Conservation (phyloP, 2,329 filamentous ascomycete species). For the Alternaria ventricosa region DNA sequence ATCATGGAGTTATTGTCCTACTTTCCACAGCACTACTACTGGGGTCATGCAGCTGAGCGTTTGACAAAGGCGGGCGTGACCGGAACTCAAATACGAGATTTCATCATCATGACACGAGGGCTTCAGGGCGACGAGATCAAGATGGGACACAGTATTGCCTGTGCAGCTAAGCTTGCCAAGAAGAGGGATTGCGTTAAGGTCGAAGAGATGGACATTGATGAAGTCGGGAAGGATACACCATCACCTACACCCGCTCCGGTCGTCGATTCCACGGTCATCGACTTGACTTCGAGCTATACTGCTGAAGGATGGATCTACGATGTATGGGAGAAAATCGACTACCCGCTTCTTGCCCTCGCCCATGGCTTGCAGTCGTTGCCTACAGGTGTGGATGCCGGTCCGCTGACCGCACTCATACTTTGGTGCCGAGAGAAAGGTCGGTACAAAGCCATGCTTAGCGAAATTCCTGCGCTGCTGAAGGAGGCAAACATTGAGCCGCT, state of each 20-base stretch:
- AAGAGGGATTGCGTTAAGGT: neutral
- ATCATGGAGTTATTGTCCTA: neutral
- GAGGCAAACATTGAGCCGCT: constrained; percentile 8
- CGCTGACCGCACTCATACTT: constrained; percentile 19
- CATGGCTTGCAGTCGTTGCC: constrained; percentile 20
- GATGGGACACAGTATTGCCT: neutral
- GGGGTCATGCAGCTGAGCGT: neutral
- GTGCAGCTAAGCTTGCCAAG: neutral
- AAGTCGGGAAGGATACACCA: neutral
- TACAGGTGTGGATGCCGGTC: constrained; percentile 21
- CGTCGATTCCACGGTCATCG: neutral
- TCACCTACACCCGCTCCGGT: rapidly evolving
- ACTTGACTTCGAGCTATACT: neutral
- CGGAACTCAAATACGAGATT: neutral
- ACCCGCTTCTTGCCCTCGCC: constrained; percentile 24
- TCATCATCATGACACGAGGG: neutral
- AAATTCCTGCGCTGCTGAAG: constrained; percentile 8
- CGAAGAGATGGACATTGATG: neutral
- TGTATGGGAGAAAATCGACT: constrained; percentile 16
- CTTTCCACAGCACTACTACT: neutral
- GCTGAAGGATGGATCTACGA: constrained; percentile 19
- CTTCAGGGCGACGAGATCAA: neutral
- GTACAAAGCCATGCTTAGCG: constrained; percentile 11
- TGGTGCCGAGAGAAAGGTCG: constrained; percentile 13
- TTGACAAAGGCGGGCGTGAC: neutral